A percentile compares a stretch with the other conserved stretches of the same genome.
Evolutionary conservation across 2,329 filamentous ascomycete genomes (phyloP).

Genomic region (Cordyceps farinosa): DNA sequence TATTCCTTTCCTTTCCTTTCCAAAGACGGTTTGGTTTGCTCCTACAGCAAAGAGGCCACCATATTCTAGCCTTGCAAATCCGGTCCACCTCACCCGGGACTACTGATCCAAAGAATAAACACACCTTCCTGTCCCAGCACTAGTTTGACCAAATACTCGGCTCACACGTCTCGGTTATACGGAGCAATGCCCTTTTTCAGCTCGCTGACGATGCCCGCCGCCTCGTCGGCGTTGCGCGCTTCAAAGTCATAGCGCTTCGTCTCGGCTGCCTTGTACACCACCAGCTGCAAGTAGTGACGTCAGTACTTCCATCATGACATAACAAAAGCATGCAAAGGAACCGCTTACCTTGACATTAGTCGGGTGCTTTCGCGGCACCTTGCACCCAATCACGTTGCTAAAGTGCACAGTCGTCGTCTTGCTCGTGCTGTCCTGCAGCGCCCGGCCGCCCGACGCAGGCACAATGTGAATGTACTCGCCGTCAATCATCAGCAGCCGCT

Average conservation of each 20-base stretch:
- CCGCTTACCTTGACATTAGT: constrained; percentile 69
- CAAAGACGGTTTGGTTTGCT: background rate
- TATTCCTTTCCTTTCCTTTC: background rate
- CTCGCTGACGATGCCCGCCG: constrained; percentile 73
- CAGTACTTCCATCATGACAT: background rate
- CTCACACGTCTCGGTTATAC: constrained; percentile 49
- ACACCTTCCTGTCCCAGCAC: background rate
- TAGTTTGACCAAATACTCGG: background rate
- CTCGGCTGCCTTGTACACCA: constrained; percentile 73
- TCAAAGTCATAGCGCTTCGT: constrained; percentile 84
- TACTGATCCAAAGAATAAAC: background rate
- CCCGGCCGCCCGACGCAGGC: constrained; percentile 65
- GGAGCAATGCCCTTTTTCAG: constrained; percentile 72
- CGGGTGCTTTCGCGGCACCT: constrained; percentile 74
- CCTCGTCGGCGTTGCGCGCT: constrained; percentile 67
- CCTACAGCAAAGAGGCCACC: background rate
- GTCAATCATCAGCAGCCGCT: constrained; percentile 74
- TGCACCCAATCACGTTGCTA: constrained; percentile 76
- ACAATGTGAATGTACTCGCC: constrained; percentile 86
- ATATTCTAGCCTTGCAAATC: background rate
- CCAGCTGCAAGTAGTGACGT: constrained; percentile 41
- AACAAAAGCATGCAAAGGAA: background rate
- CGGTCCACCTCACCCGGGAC: background rate
- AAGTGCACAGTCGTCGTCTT: constrained; percentile 82
- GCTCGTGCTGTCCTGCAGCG: constrained; percentile 57